These are phyloP conservation scores for Cucurbita maxima DNA, from an alignment of 306 rosid genomes.

Conservation along the genomic window DNA sequence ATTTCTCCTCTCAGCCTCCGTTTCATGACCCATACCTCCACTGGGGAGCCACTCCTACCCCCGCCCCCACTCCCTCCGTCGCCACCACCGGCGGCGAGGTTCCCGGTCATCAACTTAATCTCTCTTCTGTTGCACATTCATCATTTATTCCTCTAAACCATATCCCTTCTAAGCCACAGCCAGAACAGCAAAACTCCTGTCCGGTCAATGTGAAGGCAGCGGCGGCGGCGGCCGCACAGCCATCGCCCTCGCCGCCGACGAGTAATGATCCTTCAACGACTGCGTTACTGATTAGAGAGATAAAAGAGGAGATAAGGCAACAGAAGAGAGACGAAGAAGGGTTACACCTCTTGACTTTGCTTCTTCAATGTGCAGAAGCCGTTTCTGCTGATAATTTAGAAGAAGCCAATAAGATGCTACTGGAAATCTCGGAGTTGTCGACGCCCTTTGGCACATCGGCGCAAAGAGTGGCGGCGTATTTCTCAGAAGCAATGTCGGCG, in stretches of 20 bases:
- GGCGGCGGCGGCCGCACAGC: constrained; percentile 4
- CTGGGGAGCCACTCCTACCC: constrained; percentile 22
- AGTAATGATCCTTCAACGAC: background rate
- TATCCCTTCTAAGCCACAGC: constrained; percentile 3
- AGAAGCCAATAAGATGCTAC: constrained; percentile 66
- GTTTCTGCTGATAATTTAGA: constrained; percentile 78
- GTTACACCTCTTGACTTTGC: constrained; percentile 62
- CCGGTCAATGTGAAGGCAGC: background rate
- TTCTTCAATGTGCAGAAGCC: constrained; percentile 90
- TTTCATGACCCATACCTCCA: constrained; percentile 27
- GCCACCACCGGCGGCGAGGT: background rate
- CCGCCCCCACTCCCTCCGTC: constrained; percentile 10
- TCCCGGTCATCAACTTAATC: constrained; percentile 2
- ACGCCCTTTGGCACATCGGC: constrained; percentile 92
- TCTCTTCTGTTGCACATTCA: background rate
- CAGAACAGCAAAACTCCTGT: constrained; percentile 18
- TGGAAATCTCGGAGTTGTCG: constrained; percentile 73
- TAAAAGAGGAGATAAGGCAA: constrained; percentile 58
- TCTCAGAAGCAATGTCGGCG: constrained; percentile 95
- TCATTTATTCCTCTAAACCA: constrained; percentile 11
- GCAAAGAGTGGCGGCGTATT: constrained; percentile 89
- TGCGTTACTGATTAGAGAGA: constrained; percentile 27
- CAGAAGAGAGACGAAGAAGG: constrained; percentile 85
- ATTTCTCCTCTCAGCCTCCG: background rate
- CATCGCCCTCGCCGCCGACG: background rate